These are phyloP conservation scores for Candida gigantensis DNA, from an alignment of 1,139 yeast genomes.

Conservation along the genomic window DNA sequence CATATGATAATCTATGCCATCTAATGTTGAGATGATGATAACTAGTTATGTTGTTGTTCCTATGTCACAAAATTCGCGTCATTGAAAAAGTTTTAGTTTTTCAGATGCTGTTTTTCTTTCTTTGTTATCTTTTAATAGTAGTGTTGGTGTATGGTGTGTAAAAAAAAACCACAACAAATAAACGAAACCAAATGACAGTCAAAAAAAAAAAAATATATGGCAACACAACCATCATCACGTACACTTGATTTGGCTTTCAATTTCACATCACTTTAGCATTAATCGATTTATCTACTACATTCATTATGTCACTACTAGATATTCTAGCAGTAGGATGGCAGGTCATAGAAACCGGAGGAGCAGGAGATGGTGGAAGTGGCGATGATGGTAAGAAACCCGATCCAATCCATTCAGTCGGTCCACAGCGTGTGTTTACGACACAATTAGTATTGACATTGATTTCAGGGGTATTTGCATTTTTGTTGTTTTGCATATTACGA, in stretches of 20 bases:
- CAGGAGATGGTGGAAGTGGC: slow-evolving; percentile 3
- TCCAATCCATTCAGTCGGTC: slow-evolving; percentile 27
- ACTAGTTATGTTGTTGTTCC: too few relatives aligned
- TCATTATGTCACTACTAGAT: slow-evolving; percentile 5
- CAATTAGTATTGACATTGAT: slow-evolving; percentile 42
- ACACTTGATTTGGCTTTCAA: neutral
- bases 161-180: too few relatives aligned
- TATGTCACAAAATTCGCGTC: too few relatives aligned
- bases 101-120: too few relatives aligned
- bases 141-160: too few relatives aligned
- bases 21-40: too few relatives aligned
- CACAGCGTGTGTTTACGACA: slow-evolving; percentile 47
- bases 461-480: slow-evolving; percentile 37
- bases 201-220: too few relatives aligned
- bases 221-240: neutral
- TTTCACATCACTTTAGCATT: too few relatives aligned
- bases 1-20: too few relatives aligned
- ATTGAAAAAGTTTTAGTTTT: too few relatives aligned
- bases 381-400: slow-evolving; percentile 9
- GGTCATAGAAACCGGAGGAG: slow-evolving; percentile 4
- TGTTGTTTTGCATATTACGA: slow-evolving; percentile 43
- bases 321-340: slow-evolving; percentile 9
- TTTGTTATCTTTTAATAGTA: too few relatives aligned
- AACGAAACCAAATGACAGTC: too few relatives aligned
- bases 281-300: neutral